Conservation (phyloP, 106 monocot species). For the Ottelia alismoides region DNA sequence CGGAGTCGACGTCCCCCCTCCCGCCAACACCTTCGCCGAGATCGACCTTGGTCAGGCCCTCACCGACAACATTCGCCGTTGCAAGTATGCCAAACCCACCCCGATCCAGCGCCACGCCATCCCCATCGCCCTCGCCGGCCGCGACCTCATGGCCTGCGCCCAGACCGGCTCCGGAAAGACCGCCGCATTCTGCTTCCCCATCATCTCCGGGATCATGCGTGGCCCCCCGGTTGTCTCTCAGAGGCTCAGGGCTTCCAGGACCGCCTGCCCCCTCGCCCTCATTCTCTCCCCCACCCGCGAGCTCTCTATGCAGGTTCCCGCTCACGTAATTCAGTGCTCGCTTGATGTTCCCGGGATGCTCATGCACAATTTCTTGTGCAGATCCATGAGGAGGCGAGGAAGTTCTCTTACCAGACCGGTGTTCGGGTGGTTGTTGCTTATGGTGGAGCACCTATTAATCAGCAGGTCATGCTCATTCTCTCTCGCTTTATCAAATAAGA, state of each 20-base stretch:
- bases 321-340: too few species aligned
- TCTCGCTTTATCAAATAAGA: too few species aligned
- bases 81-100: slow-evolving; percentile 87
- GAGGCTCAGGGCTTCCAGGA: slow-evolving; percentile 23
- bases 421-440: slow-evolving; percentile 3
- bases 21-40: slow-evolving; percentile 77
- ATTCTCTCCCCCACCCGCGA: slow-evolving; percentile 85
- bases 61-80: slow-evolving; percentile 83
- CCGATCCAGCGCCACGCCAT: slow-evolving; percentile 94
- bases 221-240: slow-evolving; percentile 25
- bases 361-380: too few species aligned
- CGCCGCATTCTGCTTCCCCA: slow-evolving; percentile 96
- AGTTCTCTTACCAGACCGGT: background rate
- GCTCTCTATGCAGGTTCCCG: slow-evolving; percentile 78
- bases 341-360: too few species aligned
- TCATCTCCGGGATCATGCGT: slow-evolving; percentile 77
- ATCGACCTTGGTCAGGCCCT: slow-evolving; percentile 79
- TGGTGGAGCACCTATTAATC: slow-evolving; percentile 1
- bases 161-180: slow-evolving; percentile 98
- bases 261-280: slow-evolving; percentile 60
- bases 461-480: background rate
- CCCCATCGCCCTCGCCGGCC: slow-evolving; percentile 66
- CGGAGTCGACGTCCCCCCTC: slow-evolving; percentile 65
- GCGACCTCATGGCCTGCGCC: slow-evolving; percentile 97
- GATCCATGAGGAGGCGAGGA: background rate